These are phyloP conservation scores for Solanum lycopersicoides DNA, from an alignment of 257 asterid species.

Conservation along the genomic window DNA sequence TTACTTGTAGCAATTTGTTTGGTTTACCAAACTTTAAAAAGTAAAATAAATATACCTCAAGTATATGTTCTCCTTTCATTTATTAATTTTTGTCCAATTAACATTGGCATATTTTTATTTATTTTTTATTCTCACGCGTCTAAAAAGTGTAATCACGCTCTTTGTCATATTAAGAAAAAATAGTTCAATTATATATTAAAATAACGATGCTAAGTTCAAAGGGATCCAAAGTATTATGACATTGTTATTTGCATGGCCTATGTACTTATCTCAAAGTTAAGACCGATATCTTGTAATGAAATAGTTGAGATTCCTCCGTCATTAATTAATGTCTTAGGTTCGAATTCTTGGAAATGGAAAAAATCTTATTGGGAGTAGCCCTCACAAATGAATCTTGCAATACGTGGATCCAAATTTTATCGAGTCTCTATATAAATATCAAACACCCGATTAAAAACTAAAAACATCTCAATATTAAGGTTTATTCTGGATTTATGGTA, in stretches of 20 bases:
- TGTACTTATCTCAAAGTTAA: background rate
- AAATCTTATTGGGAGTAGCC: background rate
- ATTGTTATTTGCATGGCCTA: no score
- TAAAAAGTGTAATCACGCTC: background rate
- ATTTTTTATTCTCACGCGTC: background rate
- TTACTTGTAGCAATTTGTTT: background rate
- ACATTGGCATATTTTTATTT: background rate
- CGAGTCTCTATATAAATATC: accelerated
- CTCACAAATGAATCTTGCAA: background rate
- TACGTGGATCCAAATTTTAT: background rate
- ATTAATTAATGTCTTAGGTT: accelerated
- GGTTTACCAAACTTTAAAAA: background rate
- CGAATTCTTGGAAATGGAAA: accelerated
- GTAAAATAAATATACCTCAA: background rate
- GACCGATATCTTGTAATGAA: background rate
- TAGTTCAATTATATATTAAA: background rate
- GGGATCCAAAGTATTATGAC: background rate
- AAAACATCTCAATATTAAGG: background rate
- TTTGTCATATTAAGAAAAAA: background rate
- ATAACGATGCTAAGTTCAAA: background rate
- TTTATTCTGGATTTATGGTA: background rate
- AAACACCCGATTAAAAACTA: background rate
- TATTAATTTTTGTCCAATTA: background rate
- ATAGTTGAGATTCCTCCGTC: background rate
- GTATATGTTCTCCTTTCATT: background rate